phyloP scores from a whole-genome alignment of 1,139 yeast genomes.

The Pichia norvegensis region DNA sequence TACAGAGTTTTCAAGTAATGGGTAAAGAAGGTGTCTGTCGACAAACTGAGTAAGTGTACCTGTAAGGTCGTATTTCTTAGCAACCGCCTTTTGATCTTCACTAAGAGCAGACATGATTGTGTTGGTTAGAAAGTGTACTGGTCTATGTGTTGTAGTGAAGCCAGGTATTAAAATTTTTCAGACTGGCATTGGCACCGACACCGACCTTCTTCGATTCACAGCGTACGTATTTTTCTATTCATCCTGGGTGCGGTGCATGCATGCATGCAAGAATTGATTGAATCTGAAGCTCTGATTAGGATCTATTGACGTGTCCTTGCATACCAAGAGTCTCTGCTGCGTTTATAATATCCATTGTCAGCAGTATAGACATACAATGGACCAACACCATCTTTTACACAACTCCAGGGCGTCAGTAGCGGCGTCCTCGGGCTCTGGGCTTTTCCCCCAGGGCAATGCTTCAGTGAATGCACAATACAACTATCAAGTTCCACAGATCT shows the following conservation, averaged over 20 bases:
- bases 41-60: conserved; percentile 44
- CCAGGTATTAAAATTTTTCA: neutral
- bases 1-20: conserved; percentile 43
- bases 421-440: conserved; percentile 7
- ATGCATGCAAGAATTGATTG: too few species aligned
- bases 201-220: too few species aligned
- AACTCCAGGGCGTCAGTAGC: neutral
- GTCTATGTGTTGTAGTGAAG: neutral
- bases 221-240: too few species aligned
- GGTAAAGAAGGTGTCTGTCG: conserved; percentile 51
- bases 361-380: neutral
- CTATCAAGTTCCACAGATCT: neutral
- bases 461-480: neutral
- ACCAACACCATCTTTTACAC: neutral
- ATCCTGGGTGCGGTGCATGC: too few species aligned
- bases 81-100: conserved; percentile 29
- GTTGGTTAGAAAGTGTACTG: neutral
- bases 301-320: too few species aligned
- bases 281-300: neutral
- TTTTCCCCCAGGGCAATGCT: neutral
- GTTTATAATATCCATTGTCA: too few species aligned
- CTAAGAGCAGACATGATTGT: conserved; percentile 2
- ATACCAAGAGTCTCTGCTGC: too few species aligned
- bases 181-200: too few species aligned
- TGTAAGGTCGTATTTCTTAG: conserved; percentile 43